Evolutionary conservation across 768 basidiomycete genomes (phyloP).

Genomic region (Nidularia pulvinata): DNA sequence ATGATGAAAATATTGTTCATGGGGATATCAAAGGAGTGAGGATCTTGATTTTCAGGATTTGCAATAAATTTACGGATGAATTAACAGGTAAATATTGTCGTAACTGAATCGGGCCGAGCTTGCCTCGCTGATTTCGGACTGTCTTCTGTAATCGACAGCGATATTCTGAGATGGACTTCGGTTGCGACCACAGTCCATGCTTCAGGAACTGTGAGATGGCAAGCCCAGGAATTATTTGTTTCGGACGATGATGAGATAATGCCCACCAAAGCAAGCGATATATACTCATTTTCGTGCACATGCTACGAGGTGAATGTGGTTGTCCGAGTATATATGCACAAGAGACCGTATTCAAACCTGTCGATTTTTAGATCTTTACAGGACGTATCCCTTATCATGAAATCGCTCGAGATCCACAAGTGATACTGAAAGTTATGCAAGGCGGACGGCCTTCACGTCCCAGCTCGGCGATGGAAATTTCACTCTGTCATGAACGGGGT

Average conservation of each 20-base stretch:
- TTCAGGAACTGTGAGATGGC: conserved; percentile 30
- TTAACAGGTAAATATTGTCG: conserved; percentile 42
- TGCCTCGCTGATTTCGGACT: conserved; percentile 54
- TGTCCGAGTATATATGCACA: not conserved
- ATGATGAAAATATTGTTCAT: conserved; percentile 32
- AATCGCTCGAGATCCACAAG: conserved; percentile 9
- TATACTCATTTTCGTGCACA: conserved; percentile 40
- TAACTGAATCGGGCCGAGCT: conserved; percentile 35
- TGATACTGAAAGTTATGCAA: conserved; percentile 14
- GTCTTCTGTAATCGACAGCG: conserved; percentile 18
- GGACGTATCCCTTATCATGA: conserved; percentile 22
- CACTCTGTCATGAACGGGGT: conserved; percentile 8
- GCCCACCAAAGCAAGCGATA: conserved; percentile 20
- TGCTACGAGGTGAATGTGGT: conserved; percentile 26
- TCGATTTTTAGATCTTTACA: conserved; percentile 16
- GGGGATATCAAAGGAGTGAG: conserved; percentile 44
- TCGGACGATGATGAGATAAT: conserved; percentile 10
- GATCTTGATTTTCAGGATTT: not conserved
- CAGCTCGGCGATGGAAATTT: not conserved
- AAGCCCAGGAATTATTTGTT: conserved; percentile 32
- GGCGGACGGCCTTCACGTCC: conserved; percentile 15
- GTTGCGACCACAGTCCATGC: conserved; percentile 10
- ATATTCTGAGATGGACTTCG: conserved; percentile 12
- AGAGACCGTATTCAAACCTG: not conserved
- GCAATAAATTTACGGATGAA: not conserved